These are phyloP conservation scores for Allium cepa DNA, from an alignment of 106 monocot species.

Conservation along the genomic window DNA sequence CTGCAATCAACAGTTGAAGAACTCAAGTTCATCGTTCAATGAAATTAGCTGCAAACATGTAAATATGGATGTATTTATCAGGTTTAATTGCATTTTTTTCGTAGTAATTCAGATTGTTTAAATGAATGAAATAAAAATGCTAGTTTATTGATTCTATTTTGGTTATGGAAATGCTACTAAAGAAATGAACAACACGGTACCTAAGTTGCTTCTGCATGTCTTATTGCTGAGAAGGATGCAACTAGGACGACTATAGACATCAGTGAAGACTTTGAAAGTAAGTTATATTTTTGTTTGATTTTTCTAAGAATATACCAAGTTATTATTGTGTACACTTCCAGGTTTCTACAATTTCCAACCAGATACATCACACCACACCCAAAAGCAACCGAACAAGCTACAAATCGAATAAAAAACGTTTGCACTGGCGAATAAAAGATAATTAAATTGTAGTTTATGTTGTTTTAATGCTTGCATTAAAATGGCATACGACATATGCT, in stretches of 20 bases:
- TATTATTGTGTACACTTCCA: too few species aligned
- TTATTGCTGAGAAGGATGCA: constrained; percentile 41
- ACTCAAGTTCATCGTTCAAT: constrained; percentile 30
- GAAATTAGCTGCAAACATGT: constrained; percentile 47
- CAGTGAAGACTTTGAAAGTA: constrained; percentile 38
- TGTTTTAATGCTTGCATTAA: too few species aligned
- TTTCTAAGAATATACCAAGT: too few species aligned
- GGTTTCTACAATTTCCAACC: not conserved
- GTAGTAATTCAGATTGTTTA: not conserved
- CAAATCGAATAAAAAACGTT: too few species aligned
- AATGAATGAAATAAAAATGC: not conserved
- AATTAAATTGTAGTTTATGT: too few species aligned
- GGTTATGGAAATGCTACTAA: constrained; percentile 32
- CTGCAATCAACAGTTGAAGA: constrained; percentile 60
- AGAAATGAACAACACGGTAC: constrained; percentile 63
- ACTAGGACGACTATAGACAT: constrained; percentile 33
- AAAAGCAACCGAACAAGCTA: too few species aligned
- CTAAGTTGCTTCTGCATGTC: constrained; percentile 41
- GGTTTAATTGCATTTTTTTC: constrained; percentile 16
- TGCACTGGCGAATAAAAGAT: too few species aligned
- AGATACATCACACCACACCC: too few species aligned
- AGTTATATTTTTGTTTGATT: not conserved
- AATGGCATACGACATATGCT: too few species aligned
- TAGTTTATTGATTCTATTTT: not conserved
- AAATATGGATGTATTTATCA: constrained; percentile 46